A percentile compares a stretch with the other conserved stretches of the same genome.
Conservation (phyloP, 2,329 filamentous ascomycete species). For the Colletotrichum sp. region DNA sequence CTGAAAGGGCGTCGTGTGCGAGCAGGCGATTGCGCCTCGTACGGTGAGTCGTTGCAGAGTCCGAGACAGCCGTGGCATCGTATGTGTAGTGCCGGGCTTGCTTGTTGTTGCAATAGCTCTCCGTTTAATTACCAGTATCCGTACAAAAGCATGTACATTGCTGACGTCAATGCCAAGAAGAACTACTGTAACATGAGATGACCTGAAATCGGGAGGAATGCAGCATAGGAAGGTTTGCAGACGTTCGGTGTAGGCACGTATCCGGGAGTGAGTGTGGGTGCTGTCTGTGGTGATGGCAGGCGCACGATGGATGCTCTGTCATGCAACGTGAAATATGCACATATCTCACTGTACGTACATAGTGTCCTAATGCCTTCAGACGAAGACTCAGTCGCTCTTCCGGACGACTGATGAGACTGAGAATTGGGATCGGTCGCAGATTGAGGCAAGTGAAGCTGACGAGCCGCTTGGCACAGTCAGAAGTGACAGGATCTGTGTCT, state of each 20-base stretch:
- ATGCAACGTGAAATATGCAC: not conserved
- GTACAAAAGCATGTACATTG: not conserved
- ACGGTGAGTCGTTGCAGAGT: not conserved
- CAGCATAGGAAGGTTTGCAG: not conserved
- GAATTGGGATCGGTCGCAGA: not conserved
- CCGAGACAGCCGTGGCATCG: not conserved
- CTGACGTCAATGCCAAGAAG: not conserved
- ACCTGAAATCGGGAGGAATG: not conserved
- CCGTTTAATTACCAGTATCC: not conserved
- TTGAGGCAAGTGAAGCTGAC: slow-evolving; percentile 3
- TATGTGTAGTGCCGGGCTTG: not conserved
- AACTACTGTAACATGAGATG: not conserved
- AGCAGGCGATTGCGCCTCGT: not conserved
- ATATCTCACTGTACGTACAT: not conserved
- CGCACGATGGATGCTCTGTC: not conserved
- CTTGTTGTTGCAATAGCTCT: not conserved
- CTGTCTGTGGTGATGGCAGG: not conserved
- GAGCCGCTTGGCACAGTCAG: slow-evolving; percentile 9
- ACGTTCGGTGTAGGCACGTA: not conserved
- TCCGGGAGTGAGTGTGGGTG: not conserved
- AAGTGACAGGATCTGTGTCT: not conserved
- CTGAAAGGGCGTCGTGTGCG: not conserved
- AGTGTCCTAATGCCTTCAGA: not conserved
- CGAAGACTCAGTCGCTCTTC: not conserved
- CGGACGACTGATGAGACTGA: not conserved